Evolutionary conservation across 2,329 filamentous ascomycete species (phyloP), one percentile per base, ranked within the genome.

Genomic region (Aspergillus spinulosporus): DNA sequence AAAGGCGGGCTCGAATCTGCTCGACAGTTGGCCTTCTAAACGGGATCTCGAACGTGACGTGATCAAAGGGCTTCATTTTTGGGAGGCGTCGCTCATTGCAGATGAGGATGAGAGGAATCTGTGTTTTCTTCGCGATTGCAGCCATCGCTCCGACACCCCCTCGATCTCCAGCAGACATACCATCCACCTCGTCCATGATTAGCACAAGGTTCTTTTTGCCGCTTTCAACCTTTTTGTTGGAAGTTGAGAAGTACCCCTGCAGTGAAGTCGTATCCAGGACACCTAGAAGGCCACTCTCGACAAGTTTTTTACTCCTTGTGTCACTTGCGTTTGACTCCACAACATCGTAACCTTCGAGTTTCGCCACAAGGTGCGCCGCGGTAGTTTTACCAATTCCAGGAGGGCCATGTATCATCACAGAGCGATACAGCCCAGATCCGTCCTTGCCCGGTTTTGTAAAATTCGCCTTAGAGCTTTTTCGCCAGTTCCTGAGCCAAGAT

Each of bases 171-270:
- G 91, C 92, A 59, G 93, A 97, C 94, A 99, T 97, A 51, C 94
- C 94, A 67, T 99, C 94, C 3, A 99, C 94, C 75, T 99, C 94
- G 66, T 99, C 94, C 94, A 99, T 97, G 75, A 99, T 91, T 48
- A 99, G 78, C 4, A 97, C 90, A 34, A 97, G 86, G 65, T 97
- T 97, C 79, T 95, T 96, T 79, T 94, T 97, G 12, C 81, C 81
- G 3, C 79, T 76, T 44, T 97, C 88, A 3, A 96, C 86, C 56
- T 87, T 83, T 74, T 94, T 90, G 26, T 89, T 89, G 54, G 92
- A 89, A 2, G 86, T 86, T 4, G 92, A 86, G 72, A 97, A 99
- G 74, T 89, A 99, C 1, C 94, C 94, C 55, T 92, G 82, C 9
- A 99, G 80, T 21, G 93, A 97, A 0, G 88, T 97, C 52, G 96